These are phyloP conservation scores for Iberis pinnata DNA, from an alignment of 345 rosid genomes.

Conservation along the genomic window DNA sequence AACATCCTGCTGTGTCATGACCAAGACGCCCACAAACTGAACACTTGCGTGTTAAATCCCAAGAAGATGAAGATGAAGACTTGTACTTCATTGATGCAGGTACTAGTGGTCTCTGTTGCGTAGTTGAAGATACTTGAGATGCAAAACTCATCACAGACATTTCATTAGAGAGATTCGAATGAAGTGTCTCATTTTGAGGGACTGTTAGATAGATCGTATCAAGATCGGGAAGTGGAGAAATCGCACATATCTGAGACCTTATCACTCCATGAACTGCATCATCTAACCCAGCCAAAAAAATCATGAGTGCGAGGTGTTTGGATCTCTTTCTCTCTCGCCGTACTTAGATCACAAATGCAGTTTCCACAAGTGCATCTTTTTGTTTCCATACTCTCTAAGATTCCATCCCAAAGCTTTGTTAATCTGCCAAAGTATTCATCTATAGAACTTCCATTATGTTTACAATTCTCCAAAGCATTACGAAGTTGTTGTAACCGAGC, in stretches of 20 bases:
- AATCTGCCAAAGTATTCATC: not conserved
- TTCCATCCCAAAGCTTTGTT: not conserved
- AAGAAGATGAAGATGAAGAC: too few relatives aligned
- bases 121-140: not conserved
- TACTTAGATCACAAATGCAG: not conserved
- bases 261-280: not conserved
- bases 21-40: fast-evolving
- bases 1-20: not conserved
- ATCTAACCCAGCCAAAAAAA: not conserved
- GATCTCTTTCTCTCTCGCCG: not conserved
- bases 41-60: not conserved
- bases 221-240: not conserved
- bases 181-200: not conserved
- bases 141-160: not conserved
- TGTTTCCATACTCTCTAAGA: not conserved
- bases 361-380: not conserved
- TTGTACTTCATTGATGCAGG: too few relatives aligned
- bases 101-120: not conserved
- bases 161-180: too few relatives aligned
- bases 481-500: not conserved
- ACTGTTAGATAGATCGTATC: not conserved
- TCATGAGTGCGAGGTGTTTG: not conserved
- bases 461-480: not conserved
- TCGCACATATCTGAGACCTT: not conserved
- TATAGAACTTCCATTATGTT: not conserved